Evolutionary conservation across 768 basidiomycete species (phyloP).

Genomic region (Baorangia bicolor): DNA sequence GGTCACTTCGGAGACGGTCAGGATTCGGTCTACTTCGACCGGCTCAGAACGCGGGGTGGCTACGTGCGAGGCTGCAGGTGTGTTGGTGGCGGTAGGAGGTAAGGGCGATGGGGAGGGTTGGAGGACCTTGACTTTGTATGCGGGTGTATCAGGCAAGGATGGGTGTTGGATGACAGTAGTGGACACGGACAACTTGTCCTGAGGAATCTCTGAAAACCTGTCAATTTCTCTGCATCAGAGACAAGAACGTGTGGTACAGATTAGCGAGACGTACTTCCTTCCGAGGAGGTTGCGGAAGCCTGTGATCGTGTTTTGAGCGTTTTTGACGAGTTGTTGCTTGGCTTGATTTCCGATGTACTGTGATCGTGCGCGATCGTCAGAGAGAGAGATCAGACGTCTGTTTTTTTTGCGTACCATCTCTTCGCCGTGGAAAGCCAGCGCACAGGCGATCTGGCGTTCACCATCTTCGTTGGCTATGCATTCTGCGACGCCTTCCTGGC

Average conservation of each 20-base stretch:
- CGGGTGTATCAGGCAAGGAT: conserved; percentile 64
- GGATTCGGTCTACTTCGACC: conserved; percentile 59
- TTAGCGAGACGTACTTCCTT: conserved; percentile 73
- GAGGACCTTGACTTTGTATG: conserved; percentile 82
- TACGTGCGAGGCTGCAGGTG: conserved; percentile 63
- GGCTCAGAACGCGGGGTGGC: conserved; percentile 76
- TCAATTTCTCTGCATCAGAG: background rate
- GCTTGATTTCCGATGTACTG: conserved; percentile 98
- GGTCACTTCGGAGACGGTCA: conserved; percentile 82
- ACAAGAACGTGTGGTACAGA: background rate
- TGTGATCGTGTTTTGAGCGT: conserved; percentile 90
- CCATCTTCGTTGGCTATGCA: conserved; percentile 99
- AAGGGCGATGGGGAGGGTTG: conserved; percentile 74
- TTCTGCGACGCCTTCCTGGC: conserved; percentile 84
- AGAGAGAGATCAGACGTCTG: background rate
- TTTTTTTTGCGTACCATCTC: conserved; percentile 65
- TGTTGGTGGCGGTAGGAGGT: conserved; percentile 52
- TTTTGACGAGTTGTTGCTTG: conserved; percentile 92
- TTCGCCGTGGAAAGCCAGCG: conserved; percentile 87
- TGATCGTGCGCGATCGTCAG: conserved; percentile 10
- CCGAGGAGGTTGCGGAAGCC: conserved; percentile 93
- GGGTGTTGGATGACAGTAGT: conserved; percentile 80
- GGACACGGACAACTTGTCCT: conserved; percentile 50
- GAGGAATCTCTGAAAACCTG: conserved; percentile 75
- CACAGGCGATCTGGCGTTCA: conserved; percentile 95